phyloP scores from a whole-genome alignment of 805 yeast species.

The Candida morakotiae region DNA sequence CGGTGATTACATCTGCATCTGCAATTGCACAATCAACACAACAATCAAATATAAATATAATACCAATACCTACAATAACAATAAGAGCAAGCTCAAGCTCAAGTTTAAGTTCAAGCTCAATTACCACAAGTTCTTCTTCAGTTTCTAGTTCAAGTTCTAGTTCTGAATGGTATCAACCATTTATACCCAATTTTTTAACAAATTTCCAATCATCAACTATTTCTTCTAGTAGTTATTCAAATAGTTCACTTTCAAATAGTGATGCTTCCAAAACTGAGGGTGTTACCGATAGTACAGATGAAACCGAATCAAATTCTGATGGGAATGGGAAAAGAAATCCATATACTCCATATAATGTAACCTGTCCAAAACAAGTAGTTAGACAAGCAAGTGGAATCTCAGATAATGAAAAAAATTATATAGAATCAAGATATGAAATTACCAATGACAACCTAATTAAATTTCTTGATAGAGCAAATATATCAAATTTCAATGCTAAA shows the following conservation, averaged over 20 bases:
- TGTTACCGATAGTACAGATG: constrained; percentile 2
- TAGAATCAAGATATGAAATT: constrained; percentile 19
- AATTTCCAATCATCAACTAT: neutral
- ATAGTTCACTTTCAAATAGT: neutral
- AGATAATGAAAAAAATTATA: constrained; percentile 21
- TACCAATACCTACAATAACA: neutral
- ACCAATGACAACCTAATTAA: constrained; percentile 26
- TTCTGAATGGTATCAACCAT: neutral
- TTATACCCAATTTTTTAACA: neutral
- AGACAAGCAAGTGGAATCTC: constrained; percentile 25
- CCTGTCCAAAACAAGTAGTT: constrained; percentile 26
- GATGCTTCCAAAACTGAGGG: neutral
- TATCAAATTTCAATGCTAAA: constrained; percentile 19
- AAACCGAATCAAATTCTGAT: constrained; percentile 2
- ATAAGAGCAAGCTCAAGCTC: neutral
- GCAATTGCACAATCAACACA: neutral
- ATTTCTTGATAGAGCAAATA: constrained; percentile 30
- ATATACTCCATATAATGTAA: constrained; percentile 26
- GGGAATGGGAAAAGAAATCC: constrained; percentile 11
- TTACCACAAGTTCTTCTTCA: neutral
- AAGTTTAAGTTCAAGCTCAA: neutral
- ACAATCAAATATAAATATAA: neutral
- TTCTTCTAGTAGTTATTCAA: neutral
- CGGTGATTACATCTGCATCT: neutral
- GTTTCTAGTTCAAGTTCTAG: neutral